Evolutionary conservation across 441 rosid species (phyloP).

Genomic region (Jatropha multifida): DNA sequence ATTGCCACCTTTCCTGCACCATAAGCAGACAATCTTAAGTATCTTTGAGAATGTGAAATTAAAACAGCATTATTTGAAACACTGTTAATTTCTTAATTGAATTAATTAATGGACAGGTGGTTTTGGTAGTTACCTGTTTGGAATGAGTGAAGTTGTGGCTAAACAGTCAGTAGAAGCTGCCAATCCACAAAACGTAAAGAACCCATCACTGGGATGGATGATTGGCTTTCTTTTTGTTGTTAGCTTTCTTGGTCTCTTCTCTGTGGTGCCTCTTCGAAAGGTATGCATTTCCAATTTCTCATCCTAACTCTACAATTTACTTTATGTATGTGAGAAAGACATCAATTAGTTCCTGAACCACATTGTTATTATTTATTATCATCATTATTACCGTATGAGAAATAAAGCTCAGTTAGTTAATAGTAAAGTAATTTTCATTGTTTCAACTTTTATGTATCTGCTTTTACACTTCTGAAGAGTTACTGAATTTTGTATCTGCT

Average conservation of each 20-base stretch:
- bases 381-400: not conserved
- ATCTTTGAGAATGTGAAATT: no score
- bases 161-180: conserved; percentile 36
- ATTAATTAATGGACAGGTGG: conserved; percentile 6
- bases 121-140: conserved; percentile 23
- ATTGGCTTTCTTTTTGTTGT: conserved; percentile 79
- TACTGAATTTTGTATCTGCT: not conserved
- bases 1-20: no score
- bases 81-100: not conserved
- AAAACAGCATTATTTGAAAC: no score
- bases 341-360: no score
- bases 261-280: conserved; percentile 86
- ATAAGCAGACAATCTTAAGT: no score
- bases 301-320: no score
- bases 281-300: conserved; percentile 27
- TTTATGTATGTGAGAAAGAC: no score
- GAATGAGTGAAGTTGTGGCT: conserved; percentile 15
- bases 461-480: no score
- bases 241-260: conserved; percentile 89
- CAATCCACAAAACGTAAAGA: conserved; percentile 38
- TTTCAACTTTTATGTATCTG: no score
- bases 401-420: no score
- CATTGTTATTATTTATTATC: no score
- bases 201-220: conserved; percentile 69
- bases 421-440: not conserved